These are phyloP conservation scores for Cudoniella acicularis DNA, from an alignment of 495 filamentous ascomycete genomes.

Conservation along the genomic window DNA sequence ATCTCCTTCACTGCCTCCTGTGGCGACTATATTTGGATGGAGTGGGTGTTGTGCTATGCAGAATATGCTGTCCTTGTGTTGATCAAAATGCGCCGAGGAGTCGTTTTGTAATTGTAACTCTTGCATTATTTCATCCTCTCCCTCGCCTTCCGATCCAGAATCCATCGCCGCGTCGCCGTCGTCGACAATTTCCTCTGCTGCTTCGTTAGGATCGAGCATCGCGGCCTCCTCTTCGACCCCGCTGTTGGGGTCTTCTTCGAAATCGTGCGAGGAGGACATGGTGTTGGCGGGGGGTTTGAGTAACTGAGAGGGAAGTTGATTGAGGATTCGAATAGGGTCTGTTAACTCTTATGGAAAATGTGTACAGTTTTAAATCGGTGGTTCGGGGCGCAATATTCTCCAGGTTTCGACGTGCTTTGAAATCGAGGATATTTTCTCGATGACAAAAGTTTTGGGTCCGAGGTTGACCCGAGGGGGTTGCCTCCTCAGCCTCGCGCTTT, in stretches of 20 bases:
- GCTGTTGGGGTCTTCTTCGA: slow-evolving; percentile 39
- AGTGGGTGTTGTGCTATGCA: slow-evolving; percentile 88
- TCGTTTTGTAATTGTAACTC: slow-evolving; percentile 85
- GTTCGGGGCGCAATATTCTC: slow-evolving; percentile 9
- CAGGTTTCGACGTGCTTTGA: slow-evolving; percentile 8
- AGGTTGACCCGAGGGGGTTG: background rate
- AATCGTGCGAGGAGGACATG: slow-evolving; percentile 46
- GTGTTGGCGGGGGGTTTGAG: slow-evolving; percentile 8
- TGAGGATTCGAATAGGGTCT: background rate
- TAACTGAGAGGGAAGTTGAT: background rate
- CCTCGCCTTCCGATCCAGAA: slow-evolving; percentile 42
- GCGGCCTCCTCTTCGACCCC: slow-evolving; percentile 37
- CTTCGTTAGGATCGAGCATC: slow-evolving; percentile 67
- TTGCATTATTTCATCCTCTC: slow-evolving; percentile 60
- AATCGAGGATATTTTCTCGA: slow-evolving; percentile 16
- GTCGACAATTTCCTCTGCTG: slow-evolving; percentile 62
- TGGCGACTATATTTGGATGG: slow-evolving; percentile 72
- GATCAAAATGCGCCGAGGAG: slow-evolving; percentile 86
- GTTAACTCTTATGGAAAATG: background rate
- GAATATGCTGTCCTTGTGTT: slow-evolving; percentile 84
- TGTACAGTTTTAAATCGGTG: background rate
- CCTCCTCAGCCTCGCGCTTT: too few species aligned
- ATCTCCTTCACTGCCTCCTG: slow-evolving; percentile 83
- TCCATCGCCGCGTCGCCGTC: slow-evolving; percentile 75
- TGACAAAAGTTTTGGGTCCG: slow-evolving; percentile 9